These are phyloP conservation scores for Citrus medica DNA, from an alignment of 345 rosid genomes.

Conservation along the genomic window DNA sequence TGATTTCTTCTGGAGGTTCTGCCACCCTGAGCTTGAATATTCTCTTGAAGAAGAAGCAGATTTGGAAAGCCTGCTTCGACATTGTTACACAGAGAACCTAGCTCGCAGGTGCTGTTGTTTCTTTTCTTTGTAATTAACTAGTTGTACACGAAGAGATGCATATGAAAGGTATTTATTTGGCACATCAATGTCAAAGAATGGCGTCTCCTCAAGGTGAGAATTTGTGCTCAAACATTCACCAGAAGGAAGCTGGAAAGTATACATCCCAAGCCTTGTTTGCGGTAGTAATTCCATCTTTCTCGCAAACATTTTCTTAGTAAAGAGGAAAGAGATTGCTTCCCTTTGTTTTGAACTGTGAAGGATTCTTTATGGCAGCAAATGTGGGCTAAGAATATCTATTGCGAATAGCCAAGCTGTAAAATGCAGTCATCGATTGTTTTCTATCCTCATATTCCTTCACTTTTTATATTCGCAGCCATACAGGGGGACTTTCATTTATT, in stretches of 20 bases:
- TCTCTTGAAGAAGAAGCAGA: slow-evolving; percentile 52
- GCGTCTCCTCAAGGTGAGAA: slow-evolving; percentile 30
- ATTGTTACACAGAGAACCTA: background rate
- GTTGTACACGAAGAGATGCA: background rate
- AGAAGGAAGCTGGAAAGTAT: slow-evolving; percentile 17
- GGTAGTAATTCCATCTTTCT: background rate
- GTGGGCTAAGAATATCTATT: background rate
- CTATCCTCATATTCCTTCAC: background rate
- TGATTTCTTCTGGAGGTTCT: slow-evolving; percentile 45
- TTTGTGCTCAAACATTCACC: slow-evolving; percentile 25
- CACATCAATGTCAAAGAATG: slow-evolving; percentile 11
- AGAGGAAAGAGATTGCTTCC: slow-evolving; percentile 26
- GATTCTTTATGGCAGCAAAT: background rate
- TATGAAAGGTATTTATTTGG: background rate
- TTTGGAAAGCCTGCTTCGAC: slow-evolving; percentile 26
- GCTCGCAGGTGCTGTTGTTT: background rate
- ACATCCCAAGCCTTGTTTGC: background rate
- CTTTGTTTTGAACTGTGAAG: background rate
- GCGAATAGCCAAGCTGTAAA: background rate
- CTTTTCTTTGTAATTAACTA: background rate
- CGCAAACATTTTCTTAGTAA: slow-evolving; percentile 2
- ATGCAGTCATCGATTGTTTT: background rate
- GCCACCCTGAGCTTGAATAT: slow-evolving; percentile 35
- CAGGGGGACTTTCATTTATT: background rate
- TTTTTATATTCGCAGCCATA: background rate